phyloP scores from a whole-genome alignment of 2,329 filamentous ascomycete species.

The Aspergillus jensenii region DNA sequence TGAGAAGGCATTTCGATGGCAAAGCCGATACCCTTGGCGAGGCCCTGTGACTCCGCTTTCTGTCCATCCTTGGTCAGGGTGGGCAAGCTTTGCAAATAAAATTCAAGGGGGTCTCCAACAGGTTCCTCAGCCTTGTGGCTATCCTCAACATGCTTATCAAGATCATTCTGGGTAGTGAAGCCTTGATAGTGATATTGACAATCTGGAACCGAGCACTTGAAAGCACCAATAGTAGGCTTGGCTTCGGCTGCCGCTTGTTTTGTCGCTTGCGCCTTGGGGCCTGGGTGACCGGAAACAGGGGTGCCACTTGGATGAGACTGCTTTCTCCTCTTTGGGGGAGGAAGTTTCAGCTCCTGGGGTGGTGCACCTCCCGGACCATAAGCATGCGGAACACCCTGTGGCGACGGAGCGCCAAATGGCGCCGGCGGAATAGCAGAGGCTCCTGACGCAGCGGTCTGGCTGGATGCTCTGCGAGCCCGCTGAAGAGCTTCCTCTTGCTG shows the following conservation, averaged over 20 bases:
- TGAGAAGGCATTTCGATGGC: conserved; percentile 15
- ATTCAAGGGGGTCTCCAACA: conserved; percentile 57
- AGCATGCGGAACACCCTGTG: conserved; percentile 58
- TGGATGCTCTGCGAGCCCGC: conserved; percentile 38
- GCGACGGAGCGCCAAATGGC: conserved; percentile 55
- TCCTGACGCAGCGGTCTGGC: conserved; percentile 43
- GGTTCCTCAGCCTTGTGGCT: conserved; percentile 51
- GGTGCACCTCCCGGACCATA: conserved; percentile 54
- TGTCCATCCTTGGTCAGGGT: conserved; percentile 52
- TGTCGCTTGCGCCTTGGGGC: conserved; percentile 28
- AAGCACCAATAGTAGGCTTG: conserved; percentile 42
- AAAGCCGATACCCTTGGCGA: conserved; percentile 17
- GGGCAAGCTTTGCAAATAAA: conserved; percentile 53
- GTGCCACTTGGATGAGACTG: conserved; percentile 45
- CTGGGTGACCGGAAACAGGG: conserved; percentile 25
- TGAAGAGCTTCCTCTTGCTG: conserved; percentile 47
- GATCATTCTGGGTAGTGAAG: conserved; percentile 54
- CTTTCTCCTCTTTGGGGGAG: conserved; percentile 58
- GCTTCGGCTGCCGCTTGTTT: conserved; percentile 40
- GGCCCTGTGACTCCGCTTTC: conserved; percentile 20
- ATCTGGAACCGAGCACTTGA: conserved; percentile 53
- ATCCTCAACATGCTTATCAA: conserved; percentile 56
- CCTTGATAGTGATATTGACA: conserved; percentile 57
- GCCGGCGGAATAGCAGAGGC: conserved; percentile 53
- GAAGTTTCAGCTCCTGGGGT: conserved; percentile 58